Percentiles rank a stretch among this genome's conserved stretches.
Conservation (phyloP, 2,329 filamentous ascomycete genomes). For the Aspergillus sergii region DNA sequence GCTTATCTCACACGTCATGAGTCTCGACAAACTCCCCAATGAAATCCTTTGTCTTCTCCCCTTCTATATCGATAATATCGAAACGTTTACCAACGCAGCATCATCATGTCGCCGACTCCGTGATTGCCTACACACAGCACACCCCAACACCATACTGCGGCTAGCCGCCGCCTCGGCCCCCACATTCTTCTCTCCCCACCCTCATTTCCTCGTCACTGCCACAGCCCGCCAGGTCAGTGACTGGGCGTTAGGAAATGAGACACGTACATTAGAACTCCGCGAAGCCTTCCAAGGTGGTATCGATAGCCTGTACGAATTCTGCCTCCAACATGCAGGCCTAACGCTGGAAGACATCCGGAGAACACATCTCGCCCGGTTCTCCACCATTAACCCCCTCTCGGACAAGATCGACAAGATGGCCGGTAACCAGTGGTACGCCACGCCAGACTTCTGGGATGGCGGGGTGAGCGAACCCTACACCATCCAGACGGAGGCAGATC, state of each 20-base stretch:
- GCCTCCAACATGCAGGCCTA: conserved; percentile 28
- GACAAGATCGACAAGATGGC: conserved; percentile 38
- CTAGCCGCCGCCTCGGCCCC: conserved; percentile 35
- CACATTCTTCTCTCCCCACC: conserved; percentile 41
- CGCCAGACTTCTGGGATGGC: conserved; percentile 32
- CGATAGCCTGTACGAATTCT: conserved; percentile 34
- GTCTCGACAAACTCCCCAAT: conserved; percentile 33
- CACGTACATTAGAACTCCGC: conserved; percentile 26
- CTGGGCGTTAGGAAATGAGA: conserved; percentile 33
- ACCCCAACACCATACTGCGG: conserved; percentile 32
- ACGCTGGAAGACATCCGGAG: conserved; percentile 35
- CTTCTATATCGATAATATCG: conserved; percentile 23
- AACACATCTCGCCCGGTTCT: conserved; percentile 30
- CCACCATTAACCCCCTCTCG: conserved; percentile 34
- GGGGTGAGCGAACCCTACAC: conserved; percentile 34
- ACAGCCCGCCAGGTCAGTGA: conserved; percentile 33
- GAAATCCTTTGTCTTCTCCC: conserved; percentile 45
- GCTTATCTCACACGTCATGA: background rate
- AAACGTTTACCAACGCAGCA: conserved; percentile 23
- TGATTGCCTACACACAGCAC: conserved; percentile 19
- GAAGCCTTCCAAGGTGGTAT: conserved; percentile 30
- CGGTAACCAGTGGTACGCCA: conserved; percentile 31
- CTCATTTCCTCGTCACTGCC: conserved; percentile 38
- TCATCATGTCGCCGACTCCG: conserved; percentile 19
- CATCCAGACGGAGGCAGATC: conserved; percentile 24